These are phyloP conservation scores for Didymella keratinophila DNA, from an alignment of 2,329 filamentous ascomycete genomes.

Conservation along the genomic window DNA sequence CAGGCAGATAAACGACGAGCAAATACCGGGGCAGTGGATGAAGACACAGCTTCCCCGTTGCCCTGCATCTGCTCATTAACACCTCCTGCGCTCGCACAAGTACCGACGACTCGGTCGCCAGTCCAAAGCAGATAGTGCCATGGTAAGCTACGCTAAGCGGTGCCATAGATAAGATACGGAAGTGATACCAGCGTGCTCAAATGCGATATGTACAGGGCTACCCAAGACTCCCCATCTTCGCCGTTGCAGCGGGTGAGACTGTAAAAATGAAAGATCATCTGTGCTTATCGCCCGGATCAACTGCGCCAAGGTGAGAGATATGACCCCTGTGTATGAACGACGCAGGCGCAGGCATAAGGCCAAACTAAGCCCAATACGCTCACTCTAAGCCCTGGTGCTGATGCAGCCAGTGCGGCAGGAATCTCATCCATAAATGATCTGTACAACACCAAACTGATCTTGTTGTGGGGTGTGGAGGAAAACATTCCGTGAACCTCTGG, in stretches of 20 bases:
- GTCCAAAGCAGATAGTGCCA: constrained; percentile 3
- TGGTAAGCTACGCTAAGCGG: constrained; percentile 25
- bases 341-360: constrained; percentile 11
- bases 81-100: constrained; percentile 12
- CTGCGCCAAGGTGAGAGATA: constrained; percentile 19
- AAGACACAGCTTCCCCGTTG: constrained; percentile 2
- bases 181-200: constrained; percentile 1
- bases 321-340: constrained; percentile 12
- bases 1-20: constrained; percentile 7
- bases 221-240: constrained; percentile 1
- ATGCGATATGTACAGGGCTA: constrained; percentile 7
- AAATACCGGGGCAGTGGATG: constrained; percentile 2
- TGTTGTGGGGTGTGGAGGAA: background rate
- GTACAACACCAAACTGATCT: background rate
- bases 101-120: constrained; percentile 9
- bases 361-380: background rate
- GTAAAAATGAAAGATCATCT: constrained; percentile 9
- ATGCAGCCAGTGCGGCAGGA: background rate
- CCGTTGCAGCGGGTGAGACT: constrained; percentile 11
- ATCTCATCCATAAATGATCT: background rate
- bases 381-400: background rate
- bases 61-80: constrained; percentile 15
- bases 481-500: background rate
- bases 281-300: constrained; percentile 15
- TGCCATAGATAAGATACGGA: constrained; percentile 19